phyloP scores from a whole-genome alignment of 2,329 filamentous ascomycete species.

The Trichoderma semiorbis region DNA sequence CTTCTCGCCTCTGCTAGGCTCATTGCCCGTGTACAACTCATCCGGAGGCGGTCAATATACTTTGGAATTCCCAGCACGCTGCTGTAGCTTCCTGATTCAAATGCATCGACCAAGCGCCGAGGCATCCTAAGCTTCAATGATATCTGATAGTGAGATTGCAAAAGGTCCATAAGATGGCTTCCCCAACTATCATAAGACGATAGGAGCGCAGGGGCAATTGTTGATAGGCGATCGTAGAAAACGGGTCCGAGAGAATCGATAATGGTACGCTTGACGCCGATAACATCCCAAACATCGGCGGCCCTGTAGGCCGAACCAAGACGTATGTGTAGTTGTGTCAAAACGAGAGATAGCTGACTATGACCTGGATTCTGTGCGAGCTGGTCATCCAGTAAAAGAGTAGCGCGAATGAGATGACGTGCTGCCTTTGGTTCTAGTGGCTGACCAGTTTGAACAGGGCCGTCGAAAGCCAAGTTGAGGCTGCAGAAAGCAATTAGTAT shows the following conservation, averaged over 20 bases:
- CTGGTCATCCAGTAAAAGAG: conserved; percentile 49
- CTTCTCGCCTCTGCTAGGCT: conserved; percentile 50
- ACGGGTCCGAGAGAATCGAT: conserved; percentile 54
- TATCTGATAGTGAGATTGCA: conserved; percentile 44
- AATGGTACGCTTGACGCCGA: conserved; percentile 55
- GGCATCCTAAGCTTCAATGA: conserved; percentile 47
- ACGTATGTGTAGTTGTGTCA: conserved; percentile 50
- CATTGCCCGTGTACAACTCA: conserved; percentile 52
- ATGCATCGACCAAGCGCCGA: conserved; percentile 42
- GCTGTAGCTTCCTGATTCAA: conserved; percentile 49
- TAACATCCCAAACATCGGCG: conserved; percentile 46
- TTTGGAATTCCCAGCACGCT: conserved; percentile 47
- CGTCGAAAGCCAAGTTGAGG: conserved; percentile 30
- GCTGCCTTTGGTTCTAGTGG: conserved; percentile 18
- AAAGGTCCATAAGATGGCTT: conserved; percentile 38
- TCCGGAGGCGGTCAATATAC: conserved; percentile 42
- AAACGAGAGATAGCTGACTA: conserved; percentile 45
- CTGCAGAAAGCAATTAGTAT: conserved; percentile 36
- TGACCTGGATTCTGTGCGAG: conserved; percentile 44
- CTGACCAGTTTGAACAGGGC: neutral
- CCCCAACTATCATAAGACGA: conserved; percentile 32
- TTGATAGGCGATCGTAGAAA: conserved; percentile 54
- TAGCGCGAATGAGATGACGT: conserved; percentile 44
- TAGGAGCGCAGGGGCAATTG: conserved; percentile 43
- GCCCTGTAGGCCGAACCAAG: conserved; percentile 49